Evolutionary conservation across 257 asterid species (phyloP).

Genomic region (Anisodus acutangulus): DNA sequence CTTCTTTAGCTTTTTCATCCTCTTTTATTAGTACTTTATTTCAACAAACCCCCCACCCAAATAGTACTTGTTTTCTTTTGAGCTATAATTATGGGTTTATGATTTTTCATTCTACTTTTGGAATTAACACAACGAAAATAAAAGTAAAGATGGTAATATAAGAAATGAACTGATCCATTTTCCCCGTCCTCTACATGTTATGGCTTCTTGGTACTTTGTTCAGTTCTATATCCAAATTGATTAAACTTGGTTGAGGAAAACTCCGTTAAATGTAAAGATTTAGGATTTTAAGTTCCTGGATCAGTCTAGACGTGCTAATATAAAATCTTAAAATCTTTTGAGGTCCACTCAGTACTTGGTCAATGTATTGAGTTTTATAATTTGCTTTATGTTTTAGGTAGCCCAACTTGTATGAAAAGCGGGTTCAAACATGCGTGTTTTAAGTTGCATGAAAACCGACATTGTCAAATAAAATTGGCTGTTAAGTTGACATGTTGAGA

Average conservation of each 20-base stretch:
- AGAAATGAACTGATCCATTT: neutral
- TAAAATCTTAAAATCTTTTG: neutral
- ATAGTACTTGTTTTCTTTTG: neutral
- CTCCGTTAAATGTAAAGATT: neutral
- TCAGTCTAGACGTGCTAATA: too few species aligned
- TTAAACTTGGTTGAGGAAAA: neutral
- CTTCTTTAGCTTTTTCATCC: neutral
- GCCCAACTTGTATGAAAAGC: neutral
- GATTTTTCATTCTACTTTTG: neutral
- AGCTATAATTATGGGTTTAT: neutral
- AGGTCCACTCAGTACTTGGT: neutral
- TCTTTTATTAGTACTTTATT: neutral
- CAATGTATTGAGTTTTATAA: neutral
- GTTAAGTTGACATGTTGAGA: neutral
- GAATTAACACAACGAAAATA: too few species aligned
- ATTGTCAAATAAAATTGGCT: neutral
- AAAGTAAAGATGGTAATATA: neutral
- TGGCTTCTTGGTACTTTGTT: neutral
- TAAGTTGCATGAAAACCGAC: neutral
- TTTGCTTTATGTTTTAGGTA: neutral
- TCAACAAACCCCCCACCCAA: neutral
- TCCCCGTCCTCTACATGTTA: too few species aligned
- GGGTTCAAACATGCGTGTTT: neutral
- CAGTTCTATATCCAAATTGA: neutral
- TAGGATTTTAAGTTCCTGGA: neutral